Conservation (phyloP, 129 eudicot species). For the Flaveria ramosissima region DNA sequence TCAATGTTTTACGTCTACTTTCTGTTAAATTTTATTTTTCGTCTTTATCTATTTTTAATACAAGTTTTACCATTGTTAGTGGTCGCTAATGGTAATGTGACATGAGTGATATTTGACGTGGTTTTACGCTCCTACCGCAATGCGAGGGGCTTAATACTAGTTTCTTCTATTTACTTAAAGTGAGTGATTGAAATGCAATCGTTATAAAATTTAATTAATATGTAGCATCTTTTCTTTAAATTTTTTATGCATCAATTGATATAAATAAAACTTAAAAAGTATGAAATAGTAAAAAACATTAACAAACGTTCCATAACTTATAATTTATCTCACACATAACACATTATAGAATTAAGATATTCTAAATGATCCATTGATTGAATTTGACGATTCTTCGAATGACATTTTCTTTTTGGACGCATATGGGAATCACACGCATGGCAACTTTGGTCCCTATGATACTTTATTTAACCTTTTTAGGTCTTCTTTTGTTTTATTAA, state of each 20-base stretch:
- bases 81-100: too few species aligned
- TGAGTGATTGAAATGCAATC: background rate
- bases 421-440: conserved; percentile 44
- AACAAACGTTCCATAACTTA: background rate
- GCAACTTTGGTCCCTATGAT: conserved; percentile 40
- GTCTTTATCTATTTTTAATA: too few species aligned
- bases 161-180: background rate
- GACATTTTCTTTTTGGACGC: conserved; percentile 19
- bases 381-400: background rate
- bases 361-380: background rate
- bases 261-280: background rate
- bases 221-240: background rate
- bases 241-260: background rate
- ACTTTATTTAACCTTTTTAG: conserved; percentile 41
- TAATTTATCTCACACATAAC: background rate
- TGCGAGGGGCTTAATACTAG: too few species aligned
- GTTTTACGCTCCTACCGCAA: too few species aligned
- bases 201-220: background rate
- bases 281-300: background rate
- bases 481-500: background rate
- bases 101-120: too few species aligned
- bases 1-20: too few species aligned
- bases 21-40: too few species aligned
- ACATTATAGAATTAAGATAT: background rate
- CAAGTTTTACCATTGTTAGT: too few species aligned